Evolutionary conservation across 352 stramenopile genomes (phyloP), one percentile per base, ranked within the genome.

Genomic region (Phytopythium vexans): DNA sequence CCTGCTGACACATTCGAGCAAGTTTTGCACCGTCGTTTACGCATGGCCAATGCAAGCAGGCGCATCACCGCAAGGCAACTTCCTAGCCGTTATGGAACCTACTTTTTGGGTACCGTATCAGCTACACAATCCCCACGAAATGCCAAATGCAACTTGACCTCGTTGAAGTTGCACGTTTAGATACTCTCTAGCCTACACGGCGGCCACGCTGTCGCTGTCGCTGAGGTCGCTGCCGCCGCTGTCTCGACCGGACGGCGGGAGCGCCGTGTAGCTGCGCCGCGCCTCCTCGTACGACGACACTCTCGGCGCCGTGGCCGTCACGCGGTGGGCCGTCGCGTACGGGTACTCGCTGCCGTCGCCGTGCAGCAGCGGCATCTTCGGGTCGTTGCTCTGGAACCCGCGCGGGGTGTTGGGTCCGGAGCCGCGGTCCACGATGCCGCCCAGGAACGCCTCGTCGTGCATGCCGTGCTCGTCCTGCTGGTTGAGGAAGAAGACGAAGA

Each of bases 401-500:
- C 52, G 56, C 3, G 63, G 39, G 6, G 44, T 46, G 35, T 41
- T 56, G 44, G 10, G 21, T 27, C 16, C 48, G n/a, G 49, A 57
- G n/a, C 50, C 37, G 12, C 47, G 48, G 47, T 79, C 68, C 12
- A 78, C 64, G 21, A 72, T 51, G 4, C 53, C 58, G 10, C 60
- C 61, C 1, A 77, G 41, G 16, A 64, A 70, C 8, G 55, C 37
- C 11, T 71, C 52, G 51, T 69, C 55, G 27, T 56, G 38, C 7
- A 16, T 42, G 21, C 40, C 53, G 55, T 56, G 15, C 39, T 86
- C 77, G 54, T 87, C 72, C 56, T 90, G 77, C 55, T 89, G 77
- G 63, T 92, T 88, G 45, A 92, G 77, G 51, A 82, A 74, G 68
- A 89, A 90, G 21, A 90, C 82, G 55, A 88, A 86, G 10, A 92